These are phyloP conservation scores for Aspergillus cavernicola DNA, from an alignment of 495 filamentous ascomycete genomes.

Conservation along the genomic window DNA sequence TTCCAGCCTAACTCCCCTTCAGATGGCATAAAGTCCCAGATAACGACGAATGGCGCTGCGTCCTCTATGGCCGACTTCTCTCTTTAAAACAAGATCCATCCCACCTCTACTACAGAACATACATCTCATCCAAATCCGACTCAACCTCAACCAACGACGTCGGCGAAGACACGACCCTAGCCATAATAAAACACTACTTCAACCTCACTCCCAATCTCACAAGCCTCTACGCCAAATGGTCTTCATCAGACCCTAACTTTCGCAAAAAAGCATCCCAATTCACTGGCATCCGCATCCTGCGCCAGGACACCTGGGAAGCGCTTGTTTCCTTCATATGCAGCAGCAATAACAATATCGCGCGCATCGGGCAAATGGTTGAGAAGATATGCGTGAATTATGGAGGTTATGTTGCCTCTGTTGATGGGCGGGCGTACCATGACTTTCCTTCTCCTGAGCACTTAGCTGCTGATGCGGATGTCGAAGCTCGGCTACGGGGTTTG, in stretches of 20 bases:
- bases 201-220: slow-evolving; percentile 71
- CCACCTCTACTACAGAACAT: slow-evolving; percentile 76
- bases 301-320: slow-evolving; percentile 95
- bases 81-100: slow-evolving; percentile 77
- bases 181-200: slow-evolving; percentile 73
- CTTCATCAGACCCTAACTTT: slow-evolving; percentile 81
- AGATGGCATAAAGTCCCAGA: slow-evolving; percentile 76
- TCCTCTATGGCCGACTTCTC: slow-evolving; percentile 78
- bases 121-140: slow-evolving; percentile 40
- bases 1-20: neutral
- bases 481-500: slow-evolving; percentile 70
- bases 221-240: slow-evolving; percentile 83
- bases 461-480: slow-evolving; percentile 58
- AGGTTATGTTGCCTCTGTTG: slow-evolving; percentile 65
- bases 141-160: slow-evolving; percentile 31
- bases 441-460: slow-evolving; percentile 76
- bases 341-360: slow-evolving; percentile 95
- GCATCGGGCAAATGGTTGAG: slow-evolving; percentile 94
- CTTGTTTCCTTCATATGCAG: slow-evolving; percentile 95
- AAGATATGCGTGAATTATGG: slow-evolving; percentile 89
- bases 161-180: slow-evolving; percentile 38
- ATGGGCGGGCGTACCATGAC: slow-evolving; percentile 72
- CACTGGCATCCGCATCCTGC: slow-evolving; percentile 87
- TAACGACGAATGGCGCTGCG: slow-evolving; percentile 85
- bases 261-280: slow-evolving; percentile 82